Base-by-base conservation (phyloP, 768 basidiomycete genomes). In the Rhizopogon roseolus region DNA sequence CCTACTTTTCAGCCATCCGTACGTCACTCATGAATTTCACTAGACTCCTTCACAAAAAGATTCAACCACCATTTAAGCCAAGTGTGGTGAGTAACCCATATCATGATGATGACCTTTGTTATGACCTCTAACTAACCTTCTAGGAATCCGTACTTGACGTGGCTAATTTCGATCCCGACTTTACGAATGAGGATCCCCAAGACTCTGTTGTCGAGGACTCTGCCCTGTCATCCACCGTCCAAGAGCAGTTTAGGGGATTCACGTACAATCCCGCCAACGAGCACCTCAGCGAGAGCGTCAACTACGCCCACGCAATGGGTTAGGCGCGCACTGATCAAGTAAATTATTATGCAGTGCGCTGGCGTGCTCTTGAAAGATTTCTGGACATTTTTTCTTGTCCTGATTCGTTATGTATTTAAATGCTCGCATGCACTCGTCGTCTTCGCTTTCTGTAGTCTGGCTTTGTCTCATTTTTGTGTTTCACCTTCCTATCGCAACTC, bases 181-280 rank as follows among this genome's bases (percentile, higher is more conserved):
- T 99, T 67, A 98, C 95, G 28, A 90, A 87, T 56, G 96, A 99
- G 68, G 87, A 91, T 53, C 89, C 95, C 2, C 85, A 92, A 62
- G 96, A 99, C 71, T 95, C 93, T 1, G 94, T 98, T 52, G 96
- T 99, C 38, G 91, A 90, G 58, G 93, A 94, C 64, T 94, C 92
- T 4, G 86, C 83, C 27, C 74, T 99, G 37, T 94, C 91, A 14
- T 90, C 97, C 76, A 98, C 95, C 0, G 93, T 99, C 2, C 96
- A 99, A 68, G 93, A 94, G 63, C 93, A 95, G 68, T 98, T 98
- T 80, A 76, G 80, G 62, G 90, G 90, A 27, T 93, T 93, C 73
- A 93, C 90, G 5, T 93, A 92, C 68, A 91, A 91, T 67, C 88
- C 89, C 1, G 82, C 83, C 22, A 89, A 88, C 66, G 88, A 90